Base-by-base conservation (phyloP, 73 alveolate species). In the Paramecium biaurelia region DNA sequence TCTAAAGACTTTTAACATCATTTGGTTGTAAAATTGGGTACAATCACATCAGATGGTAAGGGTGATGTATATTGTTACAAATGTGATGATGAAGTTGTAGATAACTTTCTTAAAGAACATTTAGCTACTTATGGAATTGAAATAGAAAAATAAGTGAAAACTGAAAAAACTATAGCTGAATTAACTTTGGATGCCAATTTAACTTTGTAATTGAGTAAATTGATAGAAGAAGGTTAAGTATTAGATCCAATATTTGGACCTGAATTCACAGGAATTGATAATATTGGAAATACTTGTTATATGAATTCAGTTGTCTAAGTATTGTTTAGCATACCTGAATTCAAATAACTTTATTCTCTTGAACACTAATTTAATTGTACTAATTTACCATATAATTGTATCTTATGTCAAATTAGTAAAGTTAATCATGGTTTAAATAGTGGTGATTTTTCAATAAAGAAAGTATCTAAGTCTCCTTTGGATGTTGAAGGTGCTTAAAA, bases 31-130 rank as follows among this genome's bases (percentile, higher is more conserved):
- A 99, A 99, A 95, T 92, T 99, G 35, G 99, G 99, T 4, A 99
- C 99, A 12, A 99, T 99, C 92, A 99, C 99, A 6, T 99, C 99
- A 24, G 99, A 98, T 89, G 99, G 99, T 32, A 96, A 95, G 35
- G 99, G 99, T n/a, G 96, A 98, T 74, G 90, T 96, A 74, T 96
- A 93, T 95, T 98, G 99, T 76, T 98, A 98, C 93, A 92, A 95
- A 9, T 98, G 99, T 92, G 99, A 98, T 93, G 98, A 97, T 67
- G 99, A 97, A 82, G 99, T 96, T 7, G 76, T 92, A 32, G 99
- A 98, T 93, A 95, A 92, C 1, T 70, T 86, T 57, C 93, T 98
- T 34, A 95, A 98, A 18, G 68, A 45, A 14, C 99, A 98, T 94
- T 86, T 98, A 49, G 93, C 86, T 74, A 95, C 85, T 28, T 93